Evolutionary conservation across 306 rosid genomes (phyloP).

Genomic region (Trichosanthes truncata): DNA sequence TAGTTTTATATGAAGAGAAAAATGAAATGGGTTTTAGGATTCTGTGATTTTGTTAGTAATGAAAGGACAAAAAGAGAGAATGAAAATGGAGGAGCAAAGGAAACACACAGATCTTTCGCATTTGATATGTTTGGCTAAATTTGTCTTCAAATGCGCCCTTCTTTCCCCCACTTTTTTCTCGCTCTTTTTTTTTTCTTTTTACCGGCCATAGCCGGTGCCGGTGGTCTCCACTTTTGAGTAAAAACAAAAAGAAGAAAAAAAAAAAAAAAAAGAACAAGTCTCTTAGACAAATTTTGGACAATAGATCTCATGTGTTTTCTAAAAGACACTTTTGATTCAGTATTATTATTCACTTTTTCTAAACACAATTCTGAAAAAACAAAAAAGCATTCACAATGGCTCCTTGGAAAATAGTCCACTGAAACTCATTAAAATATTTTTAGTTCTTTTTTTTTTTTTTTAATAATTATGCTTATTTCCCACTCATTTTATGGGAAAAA

Average conservation of each 20-base stretch:
- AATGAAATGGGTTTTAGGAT: not conserved
- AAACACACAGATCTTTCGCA: conserved; percentile 10
- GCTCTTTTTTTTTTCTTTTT: not conserved
- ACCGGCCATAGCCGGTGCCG: not conserved
- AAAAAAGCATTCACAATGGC: not conserved
- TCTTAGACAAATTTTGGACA: not conserved
- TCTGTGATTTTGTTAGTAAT: not conserved
- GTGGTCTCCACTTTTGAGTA: not conserved
- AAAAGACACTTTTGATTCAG: conserved; percentile 6
- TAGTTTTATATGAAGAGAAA: not conserved
- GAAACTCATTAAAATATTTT: not conserved
- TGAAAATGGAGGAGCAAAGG: not conserved
- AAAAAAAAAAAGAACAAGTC: not conserved
- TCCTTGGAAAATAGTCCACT: not conserved
- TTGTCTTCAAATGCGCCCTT: not conserved
- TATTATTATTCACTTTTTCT: conserved; percentile 6
- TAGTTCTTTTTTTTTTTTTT: not conserved
- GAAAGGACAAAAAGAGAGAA: conserved; percentile 12
- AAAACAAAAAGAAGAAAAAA: not conserved
- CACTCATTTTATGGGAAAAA: not conserved
- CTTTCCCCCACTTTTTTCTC: not conserved
- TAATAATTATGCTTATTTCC: not conserved
- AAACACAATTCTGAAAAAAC: not conserved
- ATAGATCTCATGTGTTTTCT: not conserved
- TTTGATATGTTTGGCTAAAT: conserved; percentile 1